Conservation (phyloP, 257 asterid species). For the Capsicum pubescens region DNA sequence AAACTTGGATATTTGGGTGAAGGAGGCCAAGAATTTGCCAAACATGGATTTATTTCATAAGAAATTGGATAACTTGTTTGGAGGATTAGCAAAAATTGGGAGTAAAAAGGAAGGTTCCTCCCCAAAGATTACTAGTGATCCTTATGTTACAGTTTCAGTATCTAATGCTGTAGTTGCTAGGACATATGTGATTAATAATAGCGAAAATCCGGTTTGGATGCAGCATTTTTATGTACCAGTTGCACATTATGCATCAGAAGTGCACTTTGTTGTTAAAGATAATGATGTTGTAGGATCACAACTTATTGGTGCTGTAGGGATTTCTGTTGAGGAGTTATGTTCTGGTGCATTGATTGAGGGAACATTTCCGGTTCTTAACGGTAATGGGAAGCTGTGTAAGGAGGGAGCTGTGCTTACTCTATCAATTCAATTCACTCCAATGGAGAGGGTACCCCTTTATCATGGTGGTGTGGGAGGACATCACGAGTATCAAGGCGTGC, state of each 20-base stretch:
- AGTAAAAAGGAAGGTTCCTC: slow-evolving; percentile 55
- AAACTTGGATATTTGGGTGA: slow-evolving; percentile 84
- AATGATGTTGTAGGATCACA: slow-evolving; percentile 85
- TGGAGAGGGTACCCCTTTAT: slow-evolving; percentile 61
- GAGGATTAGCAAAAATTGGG: slow-evolving; percentile 45
- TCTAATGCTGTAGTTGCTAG: slow-evolving; percentile 79
- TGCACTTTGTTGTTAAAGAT: slow-evolving; percentile 89
- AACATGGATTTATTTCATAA: slow-evolving; percentile 78
- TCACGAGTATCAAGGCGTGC: slow-evolving; percentile 60
- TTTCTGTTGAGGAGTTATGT: slow-evolving; percentile 64
- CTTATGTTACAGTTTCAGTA: slow-evolving; percentile 73
- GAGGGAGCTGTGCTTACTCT: slow-evolving; percentile 67
- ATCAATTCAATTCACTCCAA: slow-evolving; percentile 70
- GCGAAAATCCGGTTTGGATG: slow-evolving; percentile 88
- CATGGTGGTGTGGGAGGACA: slow-evolving; percentile 80
- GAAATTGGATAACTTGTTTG: slow-evolving; percentile 57
- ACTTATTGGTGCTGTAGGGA: slow-evolving; percentile 81
- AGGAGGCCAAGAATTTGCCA: slow-evolving; percentile 74
- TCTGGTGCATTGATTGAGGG: slow-evolving; percentile 59
- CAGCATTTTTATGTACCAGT: slow-evolving; percentile 86
- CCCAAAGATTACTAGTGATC: slow-evolving; percentile 74
- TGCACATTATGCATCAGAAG: slow-evolving; percentile 83
- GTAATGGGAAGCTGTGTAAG: slow-evolving; percentile 66
- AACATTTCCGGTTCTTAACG: slow-evolving; percentile 63
- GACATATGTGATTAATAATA: slow-evolving; percentile 70